Percentiles rank a stretch among this genome's conserved stretches.
These are phyloP conservation scores for Papiliotrema nemorosa DNA, from an alignment of 1,284 basidiomycete genomes.

Conservation along the genomic window DNA sequence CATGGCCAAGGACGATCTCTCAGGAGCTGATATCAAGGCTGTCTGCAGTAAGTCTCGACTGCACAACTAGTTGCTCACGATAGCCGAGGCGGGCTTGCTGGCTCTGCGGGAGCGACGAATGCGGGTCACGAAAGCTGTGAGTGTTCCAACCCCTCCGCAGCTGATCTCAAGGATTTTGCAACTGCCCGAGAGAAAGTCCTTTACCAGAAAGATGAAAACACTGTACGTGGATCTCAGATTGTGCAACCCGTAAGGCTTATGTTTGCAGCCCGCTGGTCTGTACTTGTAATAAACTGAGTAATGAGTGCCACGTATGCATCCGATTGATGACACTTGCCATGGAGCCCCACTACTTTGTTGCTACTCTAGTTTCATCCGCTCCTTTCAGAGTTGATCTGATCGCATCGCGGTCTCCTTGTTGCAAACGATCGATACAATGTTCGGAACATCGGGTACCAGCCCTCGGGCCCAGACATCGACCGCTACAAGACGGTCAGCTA, in stretches of 20 bases:
- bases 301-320: neutral
- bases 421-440: constrained; percentile 21
- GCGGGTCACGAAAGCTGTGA: constrained; percentile 79
- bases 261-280: constrained; percentile 35
- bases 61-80: neutral
- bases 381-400: too few relatives aligned
- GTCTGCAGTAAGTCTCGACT: constrained; percentile 64
- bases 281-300: constrained; percentile 31
- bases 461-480: constrained; percentile 44
- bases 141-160: constrained; percentile 8
- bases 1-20: constrained; percentile 92
- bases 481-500: constrained; percentile 37
- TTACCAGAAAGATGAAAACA: constrained; percentile 91
- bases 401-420: too few relatives aligned
- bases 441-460: constrained; percentile 23
- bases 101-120: constrained; percentile 93
- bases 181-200: constrained; percentile 84
- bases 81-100: constrained; percentile 87
- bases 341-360: too few relatives aligned
- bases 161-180: constrained; percentile 62
- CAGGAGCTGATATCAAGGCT: constrained; percentile 97
- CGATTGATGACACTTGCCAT: neutral
- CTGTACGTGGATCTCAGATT: constrained; percentile 49
- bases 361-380: too few relatives aligned
- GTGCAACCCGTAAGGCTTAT: too few relatives aligned